Conservation (phyloP, 83 land plant genomes). For the Picea mariana region DNA sequence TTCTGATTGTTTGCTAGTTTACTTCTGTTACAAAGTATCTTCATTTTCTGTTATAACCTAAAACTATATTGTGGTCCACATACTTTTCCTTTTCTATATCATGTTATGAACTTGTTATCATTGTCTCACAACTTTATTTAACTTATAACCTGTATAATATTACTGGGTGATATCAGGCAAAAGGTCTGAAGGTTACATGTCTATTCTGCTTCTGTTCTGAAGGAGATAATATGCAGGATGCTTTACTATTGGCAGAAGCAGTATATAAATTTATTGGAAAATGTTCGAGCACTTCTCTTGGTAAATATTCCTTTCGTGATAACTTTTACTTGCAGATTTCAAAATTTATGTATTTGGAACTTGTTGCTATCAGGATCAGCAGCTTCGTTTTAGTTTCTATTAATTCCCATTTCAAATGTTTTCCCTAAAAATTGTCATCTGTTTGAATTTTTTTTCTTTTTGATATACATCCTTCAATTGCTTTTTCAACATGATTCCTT, state of each 20-base stretch:
- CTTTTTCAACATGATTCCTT: not conserved
- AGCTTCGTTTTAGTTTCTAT: not conserved
- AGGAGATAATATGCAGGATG: constrained; percentile 79
- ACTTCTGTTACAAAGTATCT: not conserved
- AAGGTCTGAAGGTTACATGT: constrained; percentile 72
- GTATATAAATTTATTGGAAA: constrained; percentile 48
- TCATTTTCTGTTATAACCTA: not conserved
- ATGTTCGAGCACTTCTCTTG: constrained; percentile 19
- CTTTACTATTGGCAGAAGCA: constrained; percentile 71
- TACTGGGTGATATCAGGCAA: constrained; percentile 36
- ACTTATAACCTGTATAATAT: not conserved
- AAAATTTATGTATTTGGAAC: not conserved
- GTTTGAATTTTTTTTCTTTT: too few species aligned
- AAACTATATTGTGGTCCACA: not conserved
- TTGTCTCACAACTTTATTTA: not conserved
- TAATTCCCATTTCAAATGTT: not conserved
- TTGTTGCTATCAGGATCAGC: not conserved
- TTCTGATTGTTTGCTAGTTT: not conserved
- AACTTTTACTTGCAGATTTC: not conserved
- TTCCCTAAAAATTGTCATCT: not conserved
- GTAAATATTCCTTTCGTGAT: constrained; percentile 18
- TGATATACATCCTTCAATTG: too few species aligned
- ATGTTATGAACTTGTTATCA: not conserved
- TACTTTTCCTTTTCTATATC: not conserved
- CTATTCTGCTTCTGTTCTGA: constrained; percentile 75